Conservation (phyloP, 78 protist genomes). For the Isochrysis galbana region DNA sequence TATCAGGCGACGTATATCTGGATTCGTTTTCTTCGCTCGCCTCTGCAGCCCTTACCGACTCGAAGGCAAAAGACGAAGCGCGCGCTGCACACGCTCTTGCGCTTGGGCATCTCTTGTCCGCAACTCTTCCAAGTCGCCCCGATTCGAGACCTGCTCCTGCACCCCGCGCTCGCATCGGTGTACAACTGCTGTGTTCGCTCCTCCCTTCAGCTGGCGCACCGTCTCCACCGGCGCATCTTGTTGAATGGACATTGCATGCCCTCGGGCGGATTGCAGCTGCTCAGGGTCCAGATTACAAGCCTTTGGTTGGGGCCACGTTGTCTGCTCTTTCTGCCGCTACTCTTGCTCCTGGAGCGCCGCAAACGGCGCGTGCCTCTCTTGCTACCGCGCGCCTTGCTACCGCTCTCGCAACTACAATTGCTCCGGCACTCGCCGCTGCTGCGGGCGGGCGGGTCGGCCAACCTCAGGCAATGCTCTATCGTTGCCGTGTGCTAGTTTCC, state of each 20-base stretch:
- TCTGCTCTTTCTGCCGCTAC: background rate
- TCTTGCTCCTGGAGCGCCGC: background rate
- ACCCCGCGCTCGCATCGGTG: too few relatives aligned
- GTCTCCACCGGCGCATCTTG: too few relatives aligned
- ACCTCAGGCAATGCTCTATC: background rate
- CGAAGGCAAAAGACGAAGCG: background rate
- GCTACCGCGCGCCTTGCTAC: background rate
- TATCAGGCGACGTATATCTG: background rate
- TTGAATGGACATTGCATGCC: background rate
- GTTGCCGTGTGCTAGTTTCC: background rate
- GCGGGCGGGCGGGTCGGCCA: background rate
- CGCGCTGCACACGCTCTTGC: slow-evolving; percentile 26
- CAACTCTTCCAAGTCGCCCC: background rate
- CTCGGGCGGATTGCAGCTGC: background rate
- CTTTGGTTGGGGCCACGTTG: background rate
- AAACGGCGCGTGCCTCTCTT: background rate
- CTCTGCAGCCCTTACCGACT: background rate
- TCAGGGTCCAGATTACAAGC: background rate
- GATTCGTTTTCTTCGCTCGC: background rate
- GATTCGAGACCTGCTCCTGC: too few relatives aligned
- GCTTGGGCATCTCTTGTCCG: background rate
- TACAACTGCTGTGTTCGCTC: too few relatives aligned
- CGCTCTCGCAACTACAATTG: background rate
- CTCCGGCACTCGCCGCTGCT: background rate
- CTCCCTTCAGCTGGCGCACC: too few relatives aligned